phyloP scores from a whole-genome alignment of 345 rosid species.

The Rhizophora apiculata region DNA sequence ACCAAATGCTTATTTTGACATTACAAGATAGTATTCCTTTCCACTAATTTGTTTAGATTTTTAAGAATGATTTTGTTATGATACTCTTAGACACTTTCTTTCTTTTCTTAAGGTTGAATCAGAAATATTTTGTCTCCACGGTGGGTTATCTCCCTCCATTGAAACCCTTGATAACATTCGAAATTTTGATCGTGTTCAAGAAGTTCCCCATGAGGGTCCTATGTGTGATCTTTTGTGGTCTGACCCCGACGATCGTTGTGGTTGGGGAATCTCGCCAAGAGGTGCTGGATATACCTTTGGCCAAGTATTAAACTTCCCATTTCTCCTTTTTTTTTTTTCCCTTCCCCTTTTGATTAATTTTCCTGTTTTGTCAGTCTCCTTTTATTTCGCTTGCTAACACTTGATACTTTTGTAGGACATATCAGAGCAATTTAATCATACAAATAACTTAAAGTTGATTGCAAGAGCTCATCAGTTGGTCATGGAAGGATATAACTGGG shows the following conservation, averaged over 20 bases:
- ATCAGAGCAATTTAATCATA: conserved; percentile 92
- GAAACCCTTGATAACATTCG: conserved; percentile 91
- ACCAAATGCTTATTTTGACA: no score
- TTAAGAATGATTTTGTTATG: no score
- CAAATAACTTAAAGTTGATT: conserved; percentile 82
- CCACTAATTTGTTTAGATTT: no score
- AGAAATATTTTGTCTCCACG: conserved; percentile 87
- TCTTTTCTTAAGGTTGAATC: conserved; percentile 73
- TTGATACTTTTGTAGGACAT: conserved; percentile 58
- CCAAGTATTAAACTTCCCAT: conserved; percentile 50
- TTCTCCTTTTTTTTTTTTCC: background rate
- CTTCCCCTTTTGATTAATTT: background rate
- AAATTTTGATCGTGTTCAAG: conserved; percentile 89
- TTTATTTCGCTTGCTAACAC: background rate
- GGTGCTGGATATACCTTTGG: conserved; percentile 98
- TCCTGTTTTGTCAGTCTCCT: background rate
- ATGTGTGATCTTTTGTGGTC: conserved; percentile 99
- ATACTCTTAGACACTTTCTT: background rate
- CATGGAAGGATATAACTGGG: conserved; percentile 98
- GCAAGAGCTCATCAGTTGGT: conserved; percentile 96
- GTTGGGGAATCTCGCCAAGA: conserved; percentile 97
- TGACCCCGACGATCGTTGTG: conserved; percentile 95
- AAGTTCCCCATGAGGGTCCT: conserved; percentile 98
- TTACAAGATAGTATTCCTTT: no score
- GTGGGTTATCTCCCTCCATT: conserved; percentile 90